Conservation (phyloP, 202 grass and related monocot genomes). For the Saccharum hybrid region DNA sequence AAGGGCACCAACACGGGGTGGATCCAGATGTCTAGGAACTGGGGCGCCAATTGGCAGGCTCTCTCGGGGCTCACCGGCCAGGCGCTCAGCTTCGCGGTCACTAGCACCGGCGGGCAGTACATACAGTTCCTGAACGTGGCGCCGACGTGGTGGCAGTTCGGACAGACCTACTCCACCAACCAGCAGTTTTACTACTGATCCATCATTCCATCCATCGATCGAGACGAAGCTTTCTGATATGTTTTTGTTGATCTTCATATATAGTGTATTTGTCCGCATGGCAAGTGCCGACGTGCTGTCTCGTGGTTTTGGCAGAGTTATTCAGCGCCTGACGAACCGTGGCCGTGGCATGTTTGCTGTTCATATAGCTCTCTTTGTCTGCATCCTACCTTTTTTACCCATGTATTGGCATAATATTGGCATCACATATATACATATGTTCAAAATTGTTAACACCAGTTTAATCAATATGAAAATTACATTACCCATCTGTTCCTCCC, state of each 20-base stretch:
- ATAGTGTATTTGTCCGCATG: not conserved
- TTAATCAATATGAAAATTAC: not conserved
- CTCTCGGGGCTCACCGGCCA: conserved; percentile 41
- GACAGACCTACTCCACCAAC: conserved; percentile 60
- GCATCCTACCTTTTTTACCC: not conserved
- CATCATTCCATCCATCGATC: too few species aligned
- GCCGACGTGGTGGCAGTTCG: conserved; percentile 64
- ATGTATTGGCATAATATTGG: not conserved
- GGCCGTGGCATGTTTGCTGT: not conserved
- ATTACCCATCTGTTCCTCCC: not conserved
- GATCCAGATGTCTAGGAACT: conserved; percentile 64
- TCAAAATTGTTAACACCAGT: not conserved
- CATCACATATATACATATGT: not conserved
- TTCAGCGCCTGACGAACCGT: not conserved
- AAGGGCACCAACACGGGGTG: conserved; percentile 51
- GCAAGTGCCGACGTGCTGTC: not conserved
- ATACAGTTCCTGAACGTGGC: conserved; percentile 47
- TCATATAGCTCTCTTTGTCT: not conserved
- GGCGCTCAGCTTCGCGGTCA: conserved; percentile 53
- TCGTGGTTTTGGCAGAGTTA: conserved; percentile 10
- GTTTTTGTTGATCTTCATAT: too few species aligned
- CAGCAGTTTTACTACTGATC: conserved; percentile 49
- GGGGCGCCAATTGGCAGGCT: conserved; percentile 79
- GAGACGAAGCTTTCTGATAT: too few species aligned
- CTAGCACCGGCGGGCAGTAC: conserved; percentile 57